phyloP scores from a whole-genome alignment of 306 rosid species.

The Vigna angularis region DNA sequence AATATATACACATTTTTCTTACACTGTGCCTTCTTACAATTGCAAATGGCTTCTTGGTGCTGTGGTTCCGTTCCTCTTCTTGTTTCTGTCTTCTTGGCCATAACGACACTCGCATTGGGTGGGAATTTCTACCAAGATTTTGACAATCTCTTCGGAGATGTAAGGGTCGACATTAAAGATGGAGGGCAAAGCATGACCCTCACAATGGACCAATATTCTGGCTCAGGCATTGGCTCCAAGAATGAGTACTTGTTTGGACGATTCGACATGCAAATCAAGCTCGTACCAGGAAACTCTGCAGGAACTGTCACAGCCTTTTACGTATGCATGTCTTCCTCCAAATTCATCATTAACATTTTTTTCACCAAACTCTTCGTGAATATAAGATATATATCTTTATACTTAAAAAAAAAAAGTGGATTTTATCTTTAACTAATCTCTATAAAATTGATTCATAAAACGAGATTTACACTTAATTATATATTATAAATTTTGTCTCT shows the following conservation, averaged over 20 bases:
- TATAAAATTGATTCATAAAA: no score
- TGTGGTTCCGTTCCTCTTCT: constrained; percentile 26
- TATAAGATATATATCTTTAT: no score
- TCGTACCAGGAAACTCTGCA: constrained; percentile 57
- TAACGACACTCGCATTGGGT: constrained; percentile 20
- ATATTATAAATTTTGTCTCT: no score
- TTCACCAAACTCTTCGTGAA: no score
- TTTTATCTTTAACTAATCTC: no score
- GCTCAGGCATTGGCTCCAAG: constrained; percentile 51
- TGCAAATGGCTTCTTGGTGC: constrained; percentile 39
- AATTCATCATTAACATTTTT: not conserved
- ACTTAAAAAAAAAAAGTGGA: no score
- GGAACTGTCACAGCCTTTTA: constrained; percentile 62
- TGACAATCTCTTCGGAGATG: constrained; percentile 55
- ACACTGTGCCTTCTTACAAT: not conserved
- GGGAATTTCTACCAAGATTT: constrained; percentile 44
- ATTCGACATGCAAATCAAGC: constrained; percentile 56
- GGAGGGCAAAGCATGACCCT: constrained; percentile 51
- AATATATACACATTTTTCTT: not conserved
- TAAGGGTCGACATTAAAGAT: constrained; percentile 39
- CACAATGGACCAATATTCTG: constrained; percentile 49
- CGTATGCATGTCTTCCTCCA: constrained; percentile 37
- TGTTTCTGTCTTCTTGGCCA: constrained; percentile 24
- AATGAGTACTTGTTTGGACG: constrained; percentile 54
- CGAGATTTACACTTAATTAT: no score